These are phyloP conservation scores for Forsythia suspensa DNA, from an alignment of 257 asterid species.

Conservation along the genomic window DNA sequence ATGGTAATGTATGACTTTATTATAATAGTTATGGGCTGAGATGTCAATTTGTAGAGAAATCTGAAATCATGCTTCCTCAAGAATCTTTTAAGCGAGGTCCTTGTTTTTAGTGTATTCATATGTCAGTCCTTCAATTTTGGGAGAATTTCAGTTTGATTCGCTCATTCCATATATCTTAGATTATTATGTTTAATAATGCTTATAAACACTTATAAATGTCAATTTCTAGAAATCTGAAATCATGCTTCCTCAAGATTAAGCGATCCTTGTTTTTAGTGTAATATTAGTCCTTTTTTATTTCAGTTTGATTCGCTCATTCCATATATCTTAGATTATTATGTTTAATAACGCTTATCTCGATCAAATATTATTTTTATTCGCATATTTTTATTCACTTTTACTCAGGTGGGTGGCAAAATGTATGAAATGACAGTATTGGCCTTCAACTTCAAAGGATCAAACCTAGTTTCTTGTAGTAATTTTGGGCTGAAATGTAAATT, in stretches of 20 bases:
- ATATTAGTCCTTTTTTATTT: background rate
- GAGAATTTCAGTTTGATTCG: background rate
- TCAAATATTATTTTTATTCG: too few species aligned
- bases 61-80: background rate
- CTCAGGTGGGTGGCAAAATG: background rate
- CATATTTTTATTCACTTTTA: too few species aligned
- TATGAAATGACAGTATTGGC: background rate
- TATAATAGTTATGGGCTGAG: background rate
- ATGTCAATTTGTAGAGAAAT: background rate
- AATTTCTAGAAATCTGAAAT: background rate
- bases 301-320: background rate
- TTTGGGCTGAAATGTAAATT: constrained; percentile 29
- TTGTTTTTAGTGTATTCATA: background rate
- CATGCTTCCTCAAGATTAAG: background rate
- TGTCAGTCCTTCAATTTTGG: background rate
- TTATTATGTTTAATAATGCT: too few species aligned
- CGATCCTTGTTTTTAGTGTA: background rate
- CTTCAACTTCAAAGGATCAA: background rate
- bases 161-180: too few species aligned
- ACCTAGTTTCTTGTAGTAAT: background rate
- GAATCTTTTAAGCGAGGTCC: background rate
- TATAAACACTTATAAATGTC: background rate
- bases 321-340: too few species aligned
- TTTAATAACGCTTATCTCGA: too few species aligned
- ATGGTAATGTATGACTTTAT: background rate